Percentiles rank a stretch among this genome's conserved stretches.
phyloP scores from a whole-genome alignment of 2,329 filamentous ascomycete species.

The Pseudocercospora musae region DNA sequence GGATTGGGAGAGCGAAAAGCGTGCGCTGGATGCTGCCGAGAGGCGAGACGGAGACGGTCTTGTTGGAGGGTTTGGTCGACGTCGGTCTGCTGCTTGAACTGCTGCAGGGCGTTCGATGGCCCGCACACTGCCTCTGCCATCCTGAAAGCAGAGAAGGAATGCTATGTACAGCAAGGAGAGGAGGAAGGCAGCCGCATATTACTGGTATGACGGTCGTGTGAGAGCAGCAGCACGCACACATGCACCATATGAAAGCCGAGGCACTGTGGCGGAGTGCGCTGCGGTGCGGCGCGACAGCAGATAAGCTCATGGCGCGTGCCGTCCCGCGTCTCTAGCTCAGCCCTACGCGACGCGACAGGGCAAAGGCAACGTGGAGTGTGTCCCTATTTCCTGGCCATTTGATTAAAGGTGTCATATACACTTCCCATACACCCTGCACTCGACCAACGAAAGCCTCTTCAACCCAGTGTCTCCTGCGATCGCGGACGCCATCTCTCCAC shows the following conservation, averaged over 20 bases:
- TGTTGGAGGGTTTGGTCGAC: slow-evolving; percentile 70
- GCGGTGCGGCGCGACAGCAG: too few relatives aligned
- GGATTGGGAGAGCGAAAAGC: slow-evolving; percentile 60
- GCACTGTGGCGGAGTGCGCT: too few relatives aligned
- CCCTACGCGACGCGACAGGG: neutral
- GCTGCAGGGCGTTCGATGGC: slow-evolving; percentile 71
- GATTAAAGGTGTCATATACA: neutral
- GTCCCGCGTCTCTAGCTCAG: neutral
- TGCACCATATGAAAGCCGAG: neutral
- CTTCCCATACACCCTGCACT: neutral
- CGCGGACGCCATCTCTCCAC: neutral
- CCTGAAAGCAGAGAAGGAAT: slow-evolving; percentile 20
- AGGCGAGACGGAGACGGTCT: slow-evolving; percentile 62
- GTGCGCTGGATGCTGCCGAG: slow-evolving; percentile 49
- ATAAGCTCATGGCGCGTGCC: neutral
- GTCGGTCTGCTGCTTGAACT: slow-evolving; percentile 66
- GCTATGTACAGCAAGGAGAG: neutral
- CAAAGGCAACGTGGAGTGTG: neutral
- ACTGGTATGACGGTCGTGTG: neutral
- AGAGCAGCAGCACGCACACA: neutral
- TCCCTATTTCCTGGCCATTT: neutral
- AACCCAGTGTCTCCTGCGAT: neutral
- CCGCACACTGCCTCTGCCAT: slow-evolving; percentile 71
- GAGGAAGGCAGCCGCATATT: neutral
- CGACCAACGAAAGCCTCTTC: neutral